Percentiles rank a stretch among this genome's conserved stretches.
These are phyloP conservation scores for Nakazawaea anatomiae DNA, from an alignment of 805 yeast genomes.

Conservation along the genomic window DNA sequence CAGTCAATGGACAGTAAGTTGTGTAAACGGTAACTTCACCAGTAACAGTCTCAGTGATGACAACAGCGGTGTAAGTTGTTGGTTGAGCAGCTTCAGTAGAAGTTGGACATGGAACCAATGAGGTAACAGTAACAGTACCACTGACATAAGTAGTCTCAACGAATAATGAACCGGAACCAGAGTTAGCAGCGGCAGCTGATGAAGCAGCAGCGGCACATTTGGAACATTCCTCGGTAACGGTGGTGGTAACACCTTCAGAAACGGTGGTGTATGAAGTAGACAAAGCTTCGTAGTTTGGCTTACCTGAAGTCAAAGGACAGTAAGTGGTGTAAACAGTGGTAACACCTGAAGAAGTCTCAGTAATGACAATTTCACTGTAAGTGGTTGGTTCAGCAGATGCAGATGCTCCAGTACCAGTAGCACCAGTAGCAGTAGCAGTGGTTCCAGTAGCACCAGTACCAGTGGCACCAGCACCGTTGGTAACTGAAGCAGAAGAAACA, in stretches of 20 bases:
- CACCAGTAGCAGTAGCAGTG: not conserved
- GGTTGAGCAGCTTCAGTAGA: conserved; percentile 14
- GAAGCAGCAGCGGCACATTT: conserved; percentile 10
- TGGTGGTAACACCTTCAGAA: conserved; percentile 9
- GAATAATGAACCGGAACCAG: conserved; percentile 1
- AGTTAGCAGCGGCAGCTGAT: conserved; percentile 2
- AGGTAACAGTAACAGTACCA: conserved; percentile 10
- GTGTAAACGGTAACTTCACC: conserved; percentile 16
- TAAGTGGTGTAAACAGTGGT: conserved; percentile 18
- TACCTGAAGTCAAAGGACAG: conserved; percentile 15
- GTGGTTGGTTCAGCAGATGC: conserved; percentile 14
- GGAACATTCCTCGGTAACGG: conserved; percentile 6
- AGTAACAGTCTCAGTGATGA: conserved; percentile 10
- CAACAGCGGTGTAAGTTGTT: conserved; percentile 10
- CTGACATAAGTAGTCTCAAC: conserved; percentile 7
- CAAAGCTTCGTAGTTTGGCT: conserved; percentile 7
- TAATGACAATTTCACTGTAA: conserved; percentile 8
- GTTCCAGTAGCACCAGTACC: not conserved
- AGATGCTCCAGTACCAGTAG: conserved; percentile 2
- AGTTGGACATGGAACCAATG: conserved; percentile 9
- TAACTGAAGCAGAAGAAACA: not conserved
- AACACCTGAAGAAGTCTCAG: conserved; percentile 11
- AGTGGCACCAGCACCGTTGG: not conserved
- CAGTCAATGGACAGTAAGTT: conserved; percentile 17
- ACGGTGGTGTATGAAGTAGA: conserved; percentile 9